phyloP scores from a whole-genome alignment of 2,329 filamentous ascomycete genomes.

The Hypocrella siamensis region DNA sequence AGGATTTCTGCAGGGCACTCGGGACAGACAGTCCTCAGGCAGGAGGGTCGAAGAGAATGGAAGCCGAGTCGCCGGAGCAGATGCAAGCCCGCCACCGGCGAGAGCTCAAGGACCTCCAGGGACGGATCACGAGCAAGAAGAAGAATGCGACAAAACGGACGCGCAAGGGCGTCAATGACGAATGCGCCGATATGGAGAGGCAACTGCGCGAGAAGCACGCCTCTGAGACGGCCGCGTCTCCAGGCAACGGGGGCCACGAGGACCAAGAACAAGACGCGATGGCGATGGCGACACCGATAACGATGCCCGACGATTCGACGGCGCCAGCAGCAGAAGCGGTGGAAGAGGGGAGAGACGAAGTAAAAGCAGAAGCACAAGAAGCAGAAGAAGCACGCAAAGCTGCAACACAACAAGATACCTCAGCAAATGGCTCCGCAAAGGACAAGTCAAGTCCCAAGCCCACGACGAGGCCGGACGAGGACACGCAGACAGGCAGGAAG shows the following conservation, averaged over 20 bases:
- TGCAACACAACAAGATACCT: background rate
- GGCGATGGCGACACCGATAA: conserved; percentile 3
- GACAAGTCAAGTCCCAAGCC: too few species aligned
- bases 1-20: background rate
- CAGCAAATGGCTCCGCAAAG: too few species aligned
- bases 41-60: conserved; percentile 4
- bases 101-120: conserved; percentile 76
- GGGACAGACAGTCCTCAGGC: background rate
- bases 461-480: background rate
- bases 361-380: background rate
- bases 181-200: conserved; percentile 57
- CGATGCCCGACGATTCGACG: background rate
- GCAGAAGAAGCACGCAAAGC: too few species aligned
- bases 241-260: conserved; percentile 8
- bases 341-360: conserved; percentile 2
- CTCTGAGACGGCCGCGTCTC: conserved; percentile 35
- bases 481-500: conserved; percentile 39
- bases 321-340: conserved; percentile 3
- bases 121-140: conserved; percentile 83
- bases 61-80: conserved; percentile 50
- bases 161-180: conserved; percentile 57
- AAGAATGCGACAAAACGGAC: conserved; percentile 89
- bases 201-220: conserved; percentile 51
- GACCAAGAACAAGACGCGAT: conserved; percentile 5
- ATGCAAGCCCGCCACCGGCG: conserved; percentile 69